Conservation (phyloP, 768 basidiomycete species). For the Gymnopilus junonius region DNA sequence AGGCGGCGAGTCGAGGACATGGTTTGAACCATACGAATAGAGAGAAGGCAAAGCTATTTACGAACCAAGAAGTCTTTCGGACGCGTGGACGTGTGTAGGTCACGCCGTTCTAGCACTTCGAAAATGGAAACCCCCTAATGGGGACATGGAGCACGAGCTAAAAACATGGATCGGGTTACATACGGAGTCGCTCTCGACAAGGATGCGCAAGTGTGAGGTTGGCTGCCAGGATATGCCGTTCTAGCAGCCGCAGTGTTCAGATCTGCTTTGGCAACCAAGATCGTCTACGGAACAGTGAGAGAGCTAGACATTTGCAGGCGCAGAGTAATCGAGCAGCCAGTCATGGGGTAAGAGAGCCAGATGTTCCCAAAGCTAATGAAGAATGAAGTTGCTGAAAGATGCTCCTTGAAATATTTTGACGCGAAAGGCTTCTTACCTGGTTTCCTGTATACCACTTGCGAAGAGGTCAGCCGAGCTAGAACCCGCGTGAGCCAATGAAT, state of each 20-base stretch:
- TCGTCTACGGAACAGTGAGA: background rate
- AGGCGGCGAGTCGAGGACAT: background rate
- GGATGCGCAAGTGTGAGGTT: background rate
- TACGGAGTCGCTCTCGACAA: background rate
- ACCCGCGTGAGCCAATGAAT: background rate
- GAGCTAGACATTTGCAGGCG: background rate
- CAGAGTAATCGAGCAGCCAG: background rate
- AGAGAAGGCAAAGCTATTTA: background rate
- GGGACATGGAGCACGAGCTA: background rate
- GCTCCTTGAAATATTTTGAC: background rate
- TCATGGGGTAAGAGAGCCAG: background rate
- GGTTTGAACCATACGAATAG: background rate
- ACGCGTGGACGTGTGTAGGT: conserved; percentile 1
- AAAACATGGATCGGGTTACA: background rate
- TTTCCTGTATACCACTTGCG: background rate
- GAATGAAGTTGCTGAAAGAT: background rate
- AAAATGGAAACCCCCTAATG: conserved; percentile 1
- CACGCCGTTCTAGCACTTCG: background rate
- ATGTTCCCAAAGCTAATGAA: background rate
- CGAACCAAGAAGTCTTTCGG: background rate
- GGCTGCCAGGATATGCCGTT: background rate
- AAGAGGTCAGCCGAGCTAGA: background rate
- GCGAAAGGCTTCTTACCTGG: background rate
- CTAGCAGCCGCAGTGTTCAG: too few species aligned
- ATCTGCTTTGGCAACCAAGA: background rate